These are phyloP conservation scores for Albizia julibrissin DNA, from an alignment of 306 rosid species.

Conservation along the genomic window DNA sequence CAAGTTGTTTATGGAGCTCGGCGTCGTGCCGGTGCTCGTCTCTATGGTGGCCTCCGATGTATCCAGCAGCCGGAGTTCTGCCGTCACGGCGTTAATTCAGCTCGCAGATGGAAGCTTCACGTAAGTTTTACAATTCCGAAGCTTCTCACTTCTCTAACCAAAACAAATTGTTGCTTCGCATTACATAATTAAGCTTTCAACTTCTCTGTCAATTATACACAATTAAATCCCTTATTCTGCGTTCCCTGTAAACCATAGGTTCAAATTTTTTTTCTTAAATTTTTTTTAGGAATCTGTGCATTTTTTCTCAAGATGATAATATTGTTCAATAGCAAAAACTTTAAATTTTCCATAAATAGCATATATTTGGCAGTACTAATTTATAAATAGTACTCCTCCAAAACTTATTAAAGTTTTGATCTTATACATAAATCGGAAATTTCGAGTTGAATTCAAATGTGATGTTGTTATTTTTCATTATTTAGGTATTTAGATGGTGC, in stretches of 20 bases:
- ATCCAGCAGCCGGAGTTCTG: constrained; percentile 37
- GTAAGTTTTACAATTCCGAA: constrained; percentile 38
- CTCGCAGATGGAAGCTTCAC: constrained; percentile 58
- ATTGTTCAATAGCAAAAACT: background rate
- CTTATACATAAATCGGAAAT: background rate
- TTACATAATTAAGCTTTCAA: too few species aligned
- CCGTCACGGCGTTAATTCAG: constrained; percentile 49
- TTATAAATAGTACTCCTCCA: background rate
- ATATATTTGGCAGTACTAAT: background rate
- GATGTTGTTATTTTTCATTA: background rate
- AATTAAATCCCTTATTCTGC: too few species aligned
- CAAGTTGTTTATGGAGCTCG: constrained; percentile 58
- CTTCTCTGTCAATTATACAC: too few species aligned
- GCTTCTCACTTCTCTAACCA: background rate
- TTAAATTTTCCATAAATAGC: background rate
- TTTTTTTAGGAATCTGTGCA: background rate
- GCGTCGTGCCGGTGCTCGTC: constrained; percentile 68
- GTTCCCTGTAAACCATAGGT: too few species aligned
- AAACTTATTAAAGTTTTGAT: too few species aligned
- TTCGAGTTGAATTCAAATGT: background rate
- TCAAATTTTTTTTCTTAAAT: too few species aligned
- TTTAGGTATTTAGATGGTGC: background rate
- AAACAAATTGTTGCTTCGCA: background rate
- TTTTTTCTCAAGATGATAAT: background rate
- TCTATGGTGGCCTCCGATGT: constrained; percentile 55